Percentiles rank a stretch among this genome's conserved stretches.
phyloP scores from a whole-genome alignment of 2,329 filamentous ascomycete species.

The Talaromyces sp. region DNA sequence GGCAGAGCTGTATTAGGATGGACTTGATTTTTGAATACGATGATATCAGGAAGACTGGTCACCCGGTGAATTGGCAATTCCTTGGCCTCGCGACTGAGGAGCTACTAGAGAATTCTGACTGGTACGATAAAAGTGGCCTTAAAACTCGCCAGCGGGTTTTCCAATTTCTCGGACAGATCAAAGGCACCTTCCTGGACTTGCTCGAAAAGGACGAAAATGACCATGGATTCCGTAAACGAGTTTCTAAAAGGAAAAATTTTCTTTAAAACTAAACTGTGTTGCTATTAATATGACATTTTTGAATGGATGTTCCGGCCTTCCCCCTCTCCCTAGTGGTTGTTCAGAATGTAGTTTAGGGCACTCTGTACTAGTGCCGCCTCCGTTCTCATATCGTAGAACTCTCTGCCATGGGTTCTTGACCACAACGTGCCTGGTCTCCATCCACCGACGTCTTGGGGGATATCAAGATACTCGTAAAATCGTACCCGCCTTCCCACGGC shows the following conservation, averaged over 20 bases:
- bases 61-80: not conserved
- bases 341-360: not conserved
- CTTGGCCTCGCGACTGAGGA: constrained; percentile 1
- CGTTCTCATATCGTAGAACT: not conserved
- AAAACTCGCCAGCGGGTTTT: constrained; percentile 9
- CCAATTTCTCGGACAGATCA: constrained; percentile 2
- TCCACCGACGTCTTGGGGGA: not conserved
- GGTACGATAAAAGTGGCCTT: constrained; percentile 3
- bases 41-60: constrained; percentile 1
- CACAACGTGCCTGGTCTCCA: not conserved
- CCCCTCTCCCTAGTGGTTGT: not conserved
- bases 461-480: not conserved
- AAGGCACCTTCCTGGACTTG: not conserved
- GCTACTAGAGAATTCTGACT: constrained; percentile 3
- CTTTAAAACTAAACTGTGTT: not conserved
- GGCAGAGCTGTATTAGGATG: constrained; percentile 8
- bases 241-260: not conserved
- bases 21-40: constrained; percentile 13
- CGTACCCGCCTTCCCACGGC: not conserved
- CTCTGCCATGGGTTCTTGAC: not conserved
- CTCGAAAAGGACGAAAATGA: constrained; percentile 2
- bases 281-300: not conserved
- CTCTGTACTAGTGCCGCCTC: not conserved
- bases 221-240: not conserved
- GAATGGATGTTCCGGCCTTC: not conserved